Base-by-base conservation (phyloP, 164 flowering plant species). In the Liquidambar formosana region DNA sequence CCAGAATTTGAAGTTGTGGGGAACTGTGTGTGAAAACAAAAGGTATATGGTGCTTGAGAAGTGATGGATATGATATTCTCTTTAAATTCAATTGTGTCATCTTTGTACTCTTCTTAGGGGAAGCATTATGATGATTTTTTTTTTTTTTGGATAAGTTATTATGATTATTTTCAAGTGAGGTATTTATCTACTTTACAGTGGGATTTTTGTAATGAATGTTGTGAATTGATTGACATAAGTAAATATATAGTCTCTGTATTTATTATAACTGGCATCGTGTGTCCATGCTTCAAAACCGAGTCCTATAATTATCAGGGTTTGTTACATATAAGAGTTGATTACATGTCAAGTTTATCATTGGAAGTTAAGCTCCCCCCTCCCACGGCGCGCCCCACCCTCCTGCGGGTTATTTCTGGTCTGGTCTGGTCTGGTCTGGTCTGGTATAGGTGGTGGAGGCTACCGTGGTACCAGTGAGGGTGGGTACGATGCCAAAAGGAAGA, bases 101-200 rank as follows among this genome's bases (percentile, higher is more conserved):
- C 57, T 72, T 27, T 73, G 69, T 51, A 66, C 61, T 66, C 57
- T 66, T 61, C 66, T 63, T 52, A 8, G 64, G 56, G 38, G 51
- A 56, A 60, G 63, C 66, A 25, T 66, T 79, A 43, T 58, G 66
- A 57, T 73, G 79, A 61, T 73, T 73, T n/a, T n/a, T n/a, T n/a
- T n/a, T n/a, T n/a, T n/a, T n/a, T 47, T 66, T 63, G 27, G 56
- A 66, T 51, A 69, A 57, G 64, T 47, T 65, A 33, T 22, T 57
- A 21, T 65, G 27, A 57, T 16, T 26, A 27, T 60, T 46, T 15
- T 43, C 5, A 2, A 12, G 12, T 4, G 65, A 66, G 65, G 65
- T n/a, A n/a, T 51, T n/a, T n/a, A n/a, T n/a, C n/a, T n/a, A n/a
- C n/a, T n/a, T n/a, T n/a, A n/a, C n/a, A n/a, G n/a, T n/a, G n/a